Base-by-base conservation (phyloP, 345 rosid genomes). In the Populus euphratica region DNA sequence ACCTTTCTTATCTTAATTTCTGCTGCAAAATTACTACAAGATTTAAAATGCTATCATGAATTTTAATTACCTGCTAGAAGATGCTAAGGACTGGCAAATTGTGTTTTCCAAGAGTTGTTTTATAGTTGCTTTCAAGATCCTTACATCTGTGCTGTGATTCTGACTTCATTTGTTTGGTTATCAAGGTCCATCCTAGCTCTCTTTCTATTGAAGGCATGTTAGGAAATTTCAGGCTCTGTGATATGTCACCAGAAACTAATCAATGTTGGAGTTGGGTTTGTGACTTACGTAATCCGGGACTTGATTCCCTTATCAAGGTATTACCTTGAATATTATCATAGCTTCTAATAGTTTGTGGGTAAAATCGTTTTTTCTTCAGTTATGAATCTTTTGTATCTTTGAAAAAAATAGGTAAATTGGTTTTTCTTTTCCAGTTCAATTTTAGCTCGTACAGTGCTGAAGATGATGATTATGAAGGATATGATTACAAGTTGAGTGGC, bases 401-500 rank as follows among this genome's bases (percentile, higher is more conserved):
- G 33, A 33, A 8, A 18, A 18, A 39, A 1, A 35, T 35, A 67
- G 35, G 23, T 12, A 17, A 25, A 31, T 36, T 5, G 23, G 14
- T 71, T 83, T 84, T 81, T 64, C 79, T 80, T 76, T 80, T 87
- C 76, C 93, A 96, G 99, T 91, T 96, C 87, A 91, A 91, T 83
- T 92, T 96, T 83, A 82, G 52, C 83, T 96, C 99, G 20, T 93
- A 90, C 73, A 89, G 94, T 87, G 86, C 86, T 72, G 99, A 94
- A 74, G 99, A 96, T 89, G 97, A 91, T 77, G 98, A 93, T 80
- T 96, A 92, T 86, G 96, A 92, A 87, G 99, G 99, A 81, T 93
- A 92, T 83, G 94, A 90, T 85, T 96, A 91, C 75, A 92, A 96
- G 86, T 88, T 96, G 91, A 86, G 79, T 81, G 94, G 98, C 68